Evolutionary conservation across 2,329 filamentous ascomycete species (phyloP).

Genomic region (Colletotrichum trifolii): DNA sequence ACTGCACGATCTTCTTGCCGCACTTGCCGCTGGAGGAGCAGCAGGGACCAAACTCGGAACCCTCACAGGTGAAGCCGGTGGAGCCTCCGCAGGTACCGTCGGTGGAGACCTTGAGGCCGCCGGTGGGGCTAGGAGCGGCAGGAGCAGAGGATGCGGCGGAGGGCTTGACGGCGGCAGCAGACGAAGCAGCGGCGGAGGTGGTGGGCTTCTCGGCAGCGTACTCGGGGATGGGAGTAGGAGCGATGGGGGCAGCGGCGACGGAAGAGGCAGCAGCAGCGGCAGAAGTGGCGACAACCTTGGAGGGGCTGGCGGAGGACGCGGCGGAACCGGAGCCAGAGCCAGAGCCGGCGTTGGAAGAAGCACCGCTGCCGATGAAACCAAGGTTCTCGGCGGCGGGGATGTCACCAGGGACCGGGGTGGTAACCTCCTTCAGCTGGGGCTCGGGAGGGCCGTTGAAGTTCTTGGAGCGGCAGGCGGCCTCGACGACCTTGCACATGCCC

Average conservation of each 20-base stretch:
- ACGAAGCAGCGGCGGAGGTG: slow-evolving; percentile 2
- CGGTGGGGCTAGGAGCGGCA: background rate
- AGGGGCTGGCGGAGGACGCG: slow-evolving; percentile 4
- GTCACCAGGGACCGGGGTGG: slow-evolving; percentile 44
- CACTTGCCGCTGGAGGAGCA: slow-evolving; percentile 55
- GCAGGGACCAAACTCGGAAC: slow-evolving; percentile 55
- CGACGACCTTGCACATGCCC: slow-evolving; percentile 65
- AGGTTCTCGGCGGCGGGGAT: slow-evolving; percentile 46
- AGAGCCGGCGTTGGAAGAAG: slow-evolving; percentile 1
- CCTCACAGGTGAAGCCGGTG: slow-evolving; percentile 53
- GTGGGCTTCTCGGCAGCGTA: slow-evolving; percentile 6
- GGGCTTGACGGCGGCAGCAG: slow-evolving; percentile 6
- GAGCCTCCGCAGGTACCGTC: slow-evolving; percentile 54
- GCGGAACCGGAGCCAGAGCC: slow-evolving; percentile 1
- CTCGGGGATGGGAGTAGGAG: background rate
- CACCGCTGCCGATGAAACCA: slow-evolving; percentile 14
- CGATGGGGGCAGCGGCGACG: slow-evolving; percentile 1
- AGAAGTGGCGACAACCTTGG: slow-evolving; percentile 2
- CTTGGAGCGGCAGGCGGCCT: slow-evolving; percentile 54
- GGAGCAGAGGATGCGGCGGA: slow-evolving; percentile 18
- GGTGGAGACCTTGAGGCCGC: slow-evolving; percentile 46
- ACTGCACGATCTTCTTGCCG: slow-evolving; percentile 48
- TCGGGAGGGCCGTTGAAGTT: slow-evolving; percentile 61
- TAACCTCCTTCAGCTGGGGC: slow-evolving; percentile 49
- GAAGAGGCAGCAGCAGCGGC: slow-evolving; percentile 13